These are phyloP conservation scores for Dothiorella sarmentorum DNA, from an alignment of 2,329 filamentous ascomycete species.

Conservation along the genomic window DNA sequence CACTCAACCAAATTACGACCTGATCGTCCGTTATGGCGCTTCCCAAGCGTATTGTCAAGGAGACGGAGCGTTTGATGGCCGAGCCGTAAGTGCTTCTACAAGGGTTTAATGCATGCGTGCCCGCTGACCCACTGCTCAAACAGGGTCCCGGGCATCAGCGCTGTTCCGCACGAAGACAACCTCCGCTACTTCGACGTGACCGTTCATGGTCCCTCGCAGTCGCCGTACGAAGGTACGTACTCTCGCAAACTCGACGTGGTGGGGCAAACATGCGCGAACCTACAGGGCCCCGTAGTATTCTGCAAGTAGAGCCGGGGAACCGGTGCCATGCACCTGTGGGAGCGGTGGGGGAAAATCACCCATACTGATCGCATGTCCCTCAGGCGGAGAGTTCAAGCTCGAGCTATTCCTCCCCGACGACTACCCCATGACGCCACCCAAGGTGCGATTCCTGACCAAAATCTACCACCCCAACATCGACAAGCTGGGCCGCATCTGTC, in stretches of 20 bases:
- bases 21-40: constrained; percentile 57
- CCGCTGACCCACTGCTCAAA: constrained; percentile 6
- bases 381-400: constrained; percentile 86
- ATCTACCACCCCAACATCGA: constrained; percentile 99
- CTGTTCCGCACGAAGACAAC: constrained; percentile 94
- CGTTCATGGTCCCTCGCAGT: constrained; percentile 87
- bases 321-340: too few relatives aligned
- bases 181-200: constrained; percentile 97
- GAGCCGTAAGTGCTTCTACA: constrained; percentile 69
- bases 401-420: constrained; percentile 97
- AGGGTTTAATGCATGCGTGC: background rate
- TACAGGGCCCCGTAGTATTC: background rate
- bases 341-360: background rate
- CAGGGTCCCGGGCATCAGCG: constrained; percentile 94
- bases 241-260: too few relatives aligned
- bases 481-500: constrained; percentile 91
- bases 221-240: constrained; percentile 85
- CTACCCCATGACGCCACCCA: constrained; percentile 98
- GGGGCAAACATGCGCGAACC: background rate
- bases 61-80: constrained; percentile 94
- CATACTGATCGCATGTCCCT: constrained; percentile 2
- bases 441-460: constrained; percentile 97
- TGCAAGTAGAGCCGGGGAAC: too few relatives aligned
- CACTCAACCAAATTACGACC: background rate
- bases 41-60: constrained; percentile 96